Evolutionary conservation across 1,139 yeast species (phyloP).

Genomic region (Taiozyma sp.): DNA sequence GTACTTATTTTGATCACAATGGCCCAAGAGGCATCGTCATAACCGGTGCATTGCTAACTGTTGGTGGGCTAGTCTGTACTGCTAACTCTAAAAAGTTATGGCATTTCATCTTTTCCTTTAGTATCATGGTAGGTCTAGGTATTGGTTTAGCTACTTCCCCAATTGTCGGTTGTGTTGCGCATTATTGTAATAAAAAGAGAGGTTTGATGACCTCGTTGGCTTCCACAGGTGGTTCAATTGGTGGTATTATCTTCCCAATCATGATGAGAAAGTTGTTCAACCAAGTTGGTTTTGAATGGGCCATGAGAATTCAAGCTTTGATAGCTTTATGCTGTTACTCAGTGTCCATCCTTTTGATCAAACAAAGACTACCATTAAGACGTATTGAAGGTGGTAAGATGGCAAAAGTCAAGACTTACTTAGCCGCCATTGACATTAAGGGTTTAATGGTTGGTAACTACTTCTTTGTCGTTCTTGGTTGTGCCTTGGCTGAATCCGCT

Average conservation of each 20-base stretch:
- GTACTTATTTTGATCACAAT: constrained; percentile 56
- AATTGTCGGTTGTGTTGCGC: constrained; percentile 51
- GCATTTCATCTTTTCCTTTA: constrained; percentile 57
- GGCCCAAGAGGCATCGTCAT: constrained; percentile 47
- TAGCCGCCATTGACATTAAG: constrained; percentile 22
- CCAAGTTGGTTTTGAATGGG: constrained; percentile 53
- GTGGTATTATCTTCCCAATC: constrained; percentile 62
- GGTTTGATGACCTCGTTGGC: constrained; percentile 61
- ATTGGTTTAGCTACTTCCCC: constrained; percentile 49
- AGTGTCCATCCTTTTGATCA: constrained; percentile 25
- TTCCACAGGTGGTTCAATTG: constrained; percentile 65
- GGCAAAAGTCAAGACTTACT: constrained; percentile 10
- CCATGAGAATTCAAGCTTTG: constrained; percentile 52
- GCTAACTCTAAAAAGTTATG: constrained; percentile 50
- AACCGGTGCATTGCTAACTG: constrained; percentile 30
- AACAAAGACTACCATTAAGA: constrained; percentile 19
- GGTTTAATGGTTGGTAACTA: constrained; percentile 22
- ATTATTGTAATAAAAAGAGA: constrained; percentile 56
- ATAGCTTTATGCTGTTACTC: constrained; percentile 26
- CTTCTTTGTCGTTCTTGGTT: constrained; percentile 23
- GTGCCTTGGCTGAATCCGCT: constrained; percentile 34
- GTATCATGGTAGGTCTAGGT: constrained; percentile 55
- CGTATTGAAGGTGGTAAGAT: constrained; percentile 4
- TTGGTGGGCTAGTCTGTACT: constrained; percentile 49
- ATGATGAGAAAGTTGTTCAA: constrained; percentile 49